These are phyloP conservation scores for Rheum nobile DNA, from an alignment of 148 eudicot genomes.

Conservation along the genomic window DNA sequence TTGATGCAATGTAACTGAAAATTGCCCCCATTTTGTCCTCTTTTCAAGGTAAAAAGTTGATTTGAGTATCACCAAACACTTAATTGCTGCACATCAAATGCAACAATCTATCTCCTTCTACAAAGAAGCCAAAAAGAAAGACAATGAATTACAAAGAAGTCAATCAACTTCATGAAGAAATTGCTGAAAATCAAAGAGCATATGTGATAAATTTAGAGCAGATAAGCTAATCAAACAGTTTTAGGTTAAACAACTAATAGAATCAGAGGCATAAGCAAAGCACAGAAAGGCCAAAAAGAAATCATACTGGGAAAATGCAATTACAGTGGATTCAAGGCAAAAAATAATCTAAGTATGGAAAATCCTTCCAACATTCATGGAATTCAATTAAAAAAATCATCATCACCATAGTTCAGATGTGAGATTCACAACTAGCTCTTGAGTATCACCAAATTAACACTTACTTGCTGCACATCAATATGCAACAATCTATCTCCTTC, in stretches of 20 bases:
- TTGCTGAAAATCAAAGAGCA: background rate
- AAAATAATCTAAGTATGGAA: too few relatives aligned
- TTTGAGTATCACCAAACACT: background rate
- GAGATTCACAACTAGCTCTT: too few relatives aligned
- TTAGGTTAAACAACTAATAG: background rate
- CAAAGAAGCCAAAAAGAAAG: background rate
- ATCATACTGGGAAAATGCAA: background rate
- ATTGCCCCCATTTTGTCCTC: slow-evolving; percentile 4
- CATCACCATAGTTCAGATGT: background rate
- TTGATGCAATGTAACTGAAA: slow-evolving; percentile 8
- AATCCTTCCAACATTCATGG: background rate
- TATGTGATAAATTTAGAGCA: background rate
- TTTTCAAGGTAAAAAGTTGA: background rate
- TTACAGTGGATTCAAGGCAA: background rate
- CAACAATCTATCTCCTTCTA: background rate
- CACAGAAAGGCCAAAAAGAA: background rate
- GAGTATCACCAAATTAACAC: background rate
- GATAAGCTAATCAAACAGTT: background rate
- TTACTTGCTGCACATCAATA: background rate
- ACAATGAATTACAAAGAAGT: background rate
- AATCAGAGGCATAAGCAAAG: background rate
- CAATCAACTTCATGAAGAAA: background rate
- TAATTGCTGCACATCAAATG: background rate
- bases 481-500: background rate
- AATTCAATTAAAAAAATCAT: background rate